Base-by-base conservation (phyloP, 192 early-diverging fungal species). In the Kickxella alabastrina region DNA sequence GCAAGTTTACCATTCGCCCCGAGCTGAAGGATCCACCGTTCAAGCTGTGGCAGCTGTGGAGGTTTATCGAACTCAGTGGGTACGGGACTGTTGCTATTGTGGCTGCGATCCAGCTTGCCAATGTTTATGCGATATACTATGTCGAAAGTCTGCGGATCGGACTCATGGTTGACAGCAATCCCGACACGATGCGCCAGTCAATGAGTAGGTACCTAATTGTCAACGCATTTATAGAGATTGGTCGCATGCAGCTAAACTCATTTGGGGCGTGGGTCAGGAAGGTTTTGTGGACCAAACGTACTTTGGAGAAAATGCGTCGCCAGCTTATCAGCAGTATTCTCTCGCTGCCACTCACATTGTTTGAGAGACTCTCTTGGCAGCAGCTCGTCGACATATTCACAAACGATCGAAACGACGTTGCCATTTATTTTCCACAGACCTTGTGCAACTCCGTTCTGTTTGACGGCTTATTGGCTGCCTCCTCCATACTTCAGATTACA, bases 121-220 rank as follows among this genome's bases (percentile, higher is more conserved):
- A 49, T 6, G 28, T 43, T 0, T 62, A 43, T 13, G 39, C 55
- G 1, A 13, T 58, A 18, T 50, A 62, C 25, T 47, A 58, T 19
- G 40, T 41, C 22, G 59, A 57, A 35, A 35, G 34, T 10, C 49
- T 61, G 26, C 54, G 67, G 1, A 53, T 62, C 2, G 17, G 37
- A 8, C 36, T 62, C 7, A 69, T 69, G 59, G 38, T 37, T 5
- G 59, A 69, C 27, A 57, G 21, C 38, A 54, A 69, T 23, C 54
- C 66, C 0, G 54, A 46, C 0, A 57, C 66, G 1, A 56, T 60
- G 15, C 36, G 27, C 21, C 37, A 50, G n/a, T 69, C 67, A 22
- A 37, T 69, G n/a, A 45, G 38, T 13, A 46, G 25, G 17, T 62
- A 69, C 31, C 28, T 69, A 6, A 15, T 54, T 2, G 18, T 62